These are phyloP conservation scores for Fistulina hepatica DNA, from an alignment of 1,284 basidiomycete genomes.

Conservation along the genomic window DNA sequence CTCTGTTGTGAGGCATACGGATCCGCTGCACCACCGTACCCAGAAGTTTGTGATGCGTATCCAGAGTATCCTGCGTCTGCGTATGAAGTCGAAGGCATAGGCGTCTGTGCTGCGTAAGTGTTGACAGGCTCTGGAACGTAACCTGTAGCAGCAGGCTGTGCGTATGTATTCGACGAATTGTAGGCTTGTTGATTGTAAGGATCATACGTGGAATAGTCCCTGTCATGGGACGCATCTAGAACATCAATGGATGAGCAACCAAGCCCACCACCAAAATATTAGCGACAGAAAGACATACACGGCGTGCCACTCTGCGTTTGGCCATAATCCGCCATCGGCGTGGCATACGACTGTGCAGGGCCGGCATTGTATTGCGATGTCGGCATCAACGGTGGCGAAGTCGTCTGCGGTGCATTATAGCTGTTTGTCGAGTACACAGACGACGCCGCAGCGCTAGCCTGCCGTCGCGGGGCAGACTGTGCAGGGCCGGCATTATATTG, in stretches of 20 bases:
- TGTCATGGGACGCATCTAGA: slow-evolving; percentile 38
- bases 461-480: slow-evolving; percentile 11
- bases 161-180: slow-evolving; percentile 22
- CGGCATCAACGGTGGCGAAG: slow-evolving; percentile 16
- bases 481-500: slow-evolving; percentile 13
- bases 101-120: slow-evolving; percentile 23
- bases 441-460: slow-evolving; percentile 17
- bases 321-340: slow-evolving; percentile 31
- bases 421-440: slow-evolving; percentile 33
- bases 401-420: slow-evolving; percentile 15
- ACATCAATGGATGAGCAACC: slow-evolving; percentile 34
- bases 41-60: too few relatives aligned
- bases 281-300: slow-evolving; percentile 32
- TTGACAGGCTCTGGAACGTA: slow-evolving; percentile 28
- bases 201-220: slow-evolving; percentile 35
- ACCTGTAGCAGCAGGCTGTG: slow-evolving; percentile 19
- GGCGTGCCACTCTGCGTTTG: slow-evolving; percentile 42
- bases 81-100: slow-evolving; percentile 14
- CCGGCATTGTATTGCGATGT: slow-evolving; percentile 14
- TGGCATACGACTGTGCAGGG: slow-evolving; percentile 5
- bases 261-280: slow-evolving; percentile 6
- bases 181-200: slow-evolving; percentile 44
- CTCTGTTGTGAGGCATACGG: slow-evolving; percentile 15
- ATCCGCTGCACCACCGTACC: too few relatives aligned
- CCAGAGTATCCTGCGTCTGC: slow-evolving; percentile 17